Conservation (phyloP, 2,329 filamentous ascomycete genomes). For the Claviceps africana region DNA sequence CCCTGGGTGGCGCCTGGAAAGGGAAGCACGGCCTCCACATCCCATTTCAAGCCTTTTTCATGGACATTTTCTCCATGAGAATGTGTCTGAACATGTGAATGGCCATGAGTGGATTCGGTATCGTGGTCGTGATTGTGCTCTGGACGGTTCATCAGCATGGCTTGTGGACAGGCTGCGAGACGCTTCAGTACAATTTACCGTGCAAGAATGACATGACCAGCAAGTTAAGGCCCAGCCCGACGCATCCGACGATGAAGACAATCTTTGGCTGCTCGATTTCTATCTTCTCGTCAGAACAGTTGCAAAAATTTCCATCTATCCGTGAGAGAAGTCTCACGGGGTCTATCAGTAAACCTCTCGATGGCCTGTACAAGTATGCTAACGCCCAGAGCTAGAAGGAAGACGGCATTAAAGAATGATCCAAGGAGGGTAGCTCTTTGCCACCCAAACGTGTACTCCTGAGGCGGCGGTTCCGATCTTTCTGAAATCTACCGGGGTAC, state of each 20-base stretch:
- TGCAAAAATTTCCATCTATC: constrained; percentile 1
- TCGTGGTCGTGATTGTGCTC: constrained; percentile 27
- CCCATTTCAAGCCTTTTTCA: neutral
- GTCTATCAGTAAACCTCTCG: constrained; percentile 49
- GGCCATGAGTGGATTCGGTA: constrained; percentile 12
- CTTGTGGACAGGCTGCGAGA: neutral
- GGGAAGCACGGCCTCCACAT: neutral
- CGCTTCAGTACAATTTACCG: constrained; percentile 24
- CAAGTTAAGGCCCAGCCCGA: constrained; percentile 54
- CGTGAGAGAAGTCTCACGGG: constrained; percentile 26
- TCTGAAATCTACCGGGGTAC: constrained; percentile 33
- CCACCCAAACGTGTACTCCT: constrained; percentile 52
- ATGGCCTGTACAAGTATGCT: constrained; percentile 62
- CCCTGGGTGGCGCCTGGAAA: neutral
- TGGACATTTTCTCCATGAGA: neutral
- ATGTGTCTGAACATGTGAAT: constrained; percentile 12
- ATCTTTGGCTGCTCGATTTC: constrained; percentile 50
- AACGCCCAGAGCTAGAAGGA: constrained; percentile 56
- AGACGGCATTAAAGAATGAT: constrained; percentile 69
- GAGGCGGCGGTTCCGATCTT: constrained; percentile 35
- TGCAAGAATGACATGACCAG: constrained; percentile 53
- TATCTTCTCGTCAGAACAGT: constrained; percentile 16
- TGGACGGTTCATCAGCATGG: neutral
- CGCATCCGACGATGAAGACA: constrained; percentile 54
- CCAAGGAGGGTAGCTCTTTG: constrained; percentile 58